Evolutionary conservation across 2,329 filamentous ascomycete genomes (phyloP).

Genomic region (Diaporthe helianthi): DNA sequence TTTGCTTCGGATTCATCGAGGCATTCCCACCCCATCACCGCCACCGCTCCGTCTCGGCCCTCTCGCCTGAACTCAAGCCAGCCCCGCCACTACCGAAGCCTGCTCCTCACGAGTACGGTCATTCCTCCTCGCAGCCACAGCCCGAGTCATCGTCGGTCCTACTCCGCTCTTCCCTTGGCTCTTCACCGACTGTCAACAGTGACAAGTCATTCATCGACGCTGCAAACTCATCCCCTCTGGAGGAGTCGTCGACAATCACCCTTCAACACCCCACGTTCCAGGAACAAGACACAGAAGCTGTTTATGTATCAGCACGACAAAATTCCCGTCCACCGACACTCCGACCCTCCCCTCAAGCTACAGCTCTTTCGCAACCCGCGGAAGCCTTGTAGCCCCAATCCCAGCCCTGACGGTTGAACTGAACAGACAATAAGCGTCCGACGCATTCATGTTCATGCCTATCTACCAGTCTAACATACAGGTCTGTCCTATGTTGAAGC

Average conservation of each 20-base stretch:
- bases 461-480: slow-evolving; percentile 58
- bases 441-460: slow-evolving; percentile 70
- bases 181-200: slow-evolving; percentile 2
- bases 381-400: slow-evolving; percentile 90
- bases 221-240: slow-evolving; percentile 23
- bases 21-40: background rate
- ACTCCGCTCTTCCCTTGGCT: background rate
- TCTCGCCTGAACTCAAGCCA: slow-evolving; percentile 14
- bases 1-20: slow-evolving; percentile 5
- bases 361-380: slow-evolving; percentile 95
- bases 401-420: slow-evolving; percentile 90
- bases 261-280: slow-evolving; percentile 38
- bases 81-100: slow-evolving; percentile 27
- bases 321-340: slow-evolving; percentile 91
- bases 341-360: slow-evolving; percentile 86
- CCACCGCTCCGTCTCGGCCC: slow-evolving; percentile 14
- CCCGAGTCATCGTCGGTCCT: slow-evolving; percentile 21
- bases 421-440: slow-evolving; percentile 42
- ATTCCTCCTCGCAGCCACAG: slow-evolving; percentile 7
- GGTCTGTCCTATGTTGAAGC: slow-evolving; percentile 63
- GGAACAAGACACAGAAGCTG: slow-evolving; percentile 59
- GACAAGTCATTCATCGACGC: slow-evolving; percentile 1
- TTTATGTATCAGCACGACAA: slow-evolving; percentile 99
- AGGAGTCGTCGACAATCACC: slow-evolving; percentile 29
- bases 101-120: slow-evolving; percentile 28